phyloP scores from a whole-genome alignment of 805 yeast species.

The Yamadazyma nakazawae region DNA sequence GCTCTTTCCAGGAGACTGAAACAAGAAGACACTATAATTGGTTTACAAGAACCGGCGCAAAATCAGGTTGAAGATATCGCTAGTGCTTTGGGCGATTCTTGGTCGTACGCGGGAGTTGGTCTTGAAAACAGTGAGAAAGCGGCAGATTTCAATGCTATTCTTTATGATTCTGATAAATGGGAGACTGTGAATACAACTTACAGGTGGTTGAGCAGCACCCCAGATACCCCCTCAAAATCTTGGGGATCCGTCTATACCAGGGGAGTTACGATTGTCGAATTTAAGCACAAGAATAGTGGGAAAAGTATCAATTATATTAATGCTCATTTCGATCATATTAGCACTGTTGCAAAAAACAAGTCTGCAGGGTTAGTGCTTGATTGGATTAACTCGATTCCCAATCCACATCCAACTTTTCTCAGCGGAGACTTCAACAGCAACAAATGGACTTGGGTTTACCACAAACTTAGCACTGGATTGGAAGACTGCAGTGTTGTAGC shows the following conservation, averaged over 20 bases:
- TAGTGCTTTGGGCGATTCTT: constrained; percentile 39
- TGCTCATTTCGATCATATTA: constrained; percentile 50
- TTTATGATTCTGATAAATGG: constrained; percentile 37
- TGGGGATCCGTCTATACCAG: constrained; percentile 41
- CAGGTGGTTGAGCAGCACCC: constrained; percentile 53
- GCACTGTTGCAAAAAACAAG: constrained; percentile 41
- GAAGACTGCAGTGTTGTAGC: constrained; percentile 30
- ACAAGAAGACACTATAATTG: constrained; percentile 28
- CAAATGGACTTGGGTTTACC: constrained; percentile 17
- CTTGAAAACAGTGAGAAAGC: constrained; percentile 47
- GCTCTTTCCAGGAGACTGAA: neutral
- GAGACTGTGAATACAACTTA: constrained; percentile 36
- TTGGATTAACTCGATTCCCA: constrained; percentile 31
- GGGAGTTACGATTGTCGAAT: constrained; percentile 35
- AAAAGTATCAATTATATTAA: constrained; percentile 43
- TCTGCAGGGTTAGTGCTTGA: constrained; percentile 44
- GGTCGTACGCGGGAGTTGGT: constrained; percentile 45
- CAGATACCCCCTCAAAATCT: constrained; percentile 44
- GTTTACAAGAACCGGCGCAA: constrained; percentile 37
- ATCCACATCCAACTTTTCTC: constrained; percentile 37
- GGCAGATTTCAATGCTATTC: constrained; percentile 53
- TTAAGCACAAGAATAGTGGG: constrained; percentile 42
- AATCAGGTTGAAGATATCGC: constrained; percentile 38
- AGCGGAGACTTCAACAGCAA: constrained; percentile 40
- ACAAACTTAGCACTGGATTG: constrained; percentile 26